Percentiles rank a stretch among this genome's conserved stretches.
These are phyloP conservation scores for Salisapilia sapeloensis DNA, from an alignment of 352 stramenopile species.

Conservation along the genomic window DNA sequence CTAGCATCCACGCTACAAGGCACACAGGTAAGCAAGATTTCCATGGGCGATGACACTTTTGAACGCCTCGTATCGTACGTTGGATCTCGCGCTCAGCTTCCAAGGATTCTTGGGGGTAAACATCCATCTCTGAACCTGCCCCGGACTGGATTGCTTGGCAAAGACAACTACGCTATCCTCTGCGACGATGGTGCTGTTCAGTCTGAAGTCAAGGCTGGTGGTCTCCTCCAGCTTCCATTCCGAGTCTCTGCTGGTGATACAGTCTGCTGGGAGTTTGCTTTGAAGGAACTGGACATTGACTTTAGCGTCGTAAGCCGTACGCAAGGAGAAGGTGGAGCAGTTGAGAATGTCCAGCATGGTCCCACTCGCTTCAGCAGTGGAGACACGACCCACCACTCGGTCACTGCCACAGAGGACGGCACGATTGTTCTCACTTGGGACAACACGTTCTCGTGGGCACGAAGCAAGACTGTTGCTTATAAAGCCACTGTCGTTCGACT, in stretches of 20 bases:
- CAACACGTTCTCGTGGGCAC: constrained; percentile 54
- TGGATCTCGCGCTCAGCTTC: constrained; percentile 25
- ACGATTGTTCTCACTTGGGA: constrained; percentile 60
- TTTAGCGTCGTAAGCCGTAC: constrained; percentile 60
- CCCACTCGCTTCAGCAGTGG: constrained; percentile 17
- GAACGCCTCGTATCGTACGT: constrained; percentile 24
- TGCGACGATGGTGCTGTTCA: constrained; percentile 54
- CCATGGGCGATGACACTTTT: constrained; percentile 30
- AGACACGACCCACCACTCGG: constrained; percentile 23
- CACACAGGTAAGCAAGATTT: constrained; percentile 40
- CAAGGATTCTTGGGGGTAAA: constrained; percentile 38
- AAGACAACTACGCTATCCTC: constrained; percentile 40
- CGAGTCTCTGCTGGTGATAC: constrained; percentile 52
- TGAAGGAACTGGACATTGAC: constrained; percentile 41
- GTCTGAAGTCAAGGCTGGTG: constrained; percentile 41
- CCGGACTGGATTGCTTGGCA: constrained; percentile 39
- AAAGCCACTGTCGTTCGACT: constrained; percentile 68
- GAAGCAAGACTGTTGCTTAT: constrained; percentile 50
- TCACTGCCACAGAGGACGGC: constrained; percentile 40
- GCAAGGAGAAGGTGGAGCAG: constrained; percentile 41
- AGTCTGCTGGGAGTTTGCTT: constrained; percentile 58
- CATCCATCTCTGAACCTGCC: constrained; percentile 30
- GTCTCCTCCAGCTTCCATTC: constrained; percentile 44
- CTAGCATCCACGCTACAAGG: constrained; percentile 41
- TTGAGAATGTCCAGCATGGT: constrained; percentile 34